These are phyloP conservation scores for Russula dissimulans DNA, from an alignment of 768 basidiomycete genomes.

Conservation along the genomic window DNA sequence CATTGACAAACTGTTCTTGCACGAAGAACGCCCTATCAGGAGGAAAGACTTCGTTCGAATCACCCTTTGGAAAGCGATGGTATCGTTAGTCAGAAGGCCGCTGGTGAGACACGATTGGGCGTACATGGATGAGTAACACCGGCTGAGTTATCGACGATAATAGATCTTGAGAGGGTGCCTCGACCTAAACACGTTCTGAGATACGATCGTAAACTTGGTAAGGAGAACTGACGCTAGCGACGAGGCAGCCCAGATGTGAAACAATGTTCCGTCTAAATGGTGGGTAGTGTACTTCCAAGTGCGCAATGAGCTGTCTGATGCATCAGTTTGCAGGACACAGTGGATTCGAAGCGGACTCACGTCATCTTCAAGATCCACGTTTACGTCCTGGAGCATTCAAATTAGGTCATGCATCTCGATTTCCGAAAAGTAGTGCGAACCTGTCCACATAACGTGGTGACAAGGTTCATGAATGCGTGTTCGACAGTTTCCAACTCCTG, in stretches of 20 bases:
- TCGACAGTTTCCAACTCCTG: slow-evolving; percentile 21
- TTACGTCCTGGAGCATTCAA: slow-evolving; percentile 6
- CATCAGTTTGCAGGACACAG: neutral
- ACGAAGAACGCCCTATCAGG: slow-evolving; percentile 4
- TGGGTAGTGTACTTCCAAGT: slow-evolving; percentile 20
- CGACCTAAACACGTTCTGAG: neutral
- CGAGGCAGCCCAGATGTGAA: slow-evolving; percentile 10
- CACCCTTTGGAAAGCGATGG: slow-evolving; percentile 8
- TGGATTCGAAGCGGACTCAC: neutral
- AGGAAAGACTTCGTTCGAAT: slow-evolving; percentile 11
- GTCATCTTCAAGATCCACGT: slow-evolving; percentile 16
- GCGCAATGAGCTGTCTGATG: slow-evolving; percentile 18
- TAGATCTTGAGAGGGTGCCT: neutral
- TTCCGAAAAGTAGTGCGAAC: slow-evolving; percentile 2
- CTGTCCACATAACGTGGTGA: slow-evolving; percentile 17
- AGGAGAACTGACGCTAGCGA: slow-evolving; percentile 4
- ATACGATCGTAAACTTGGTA: neutral
- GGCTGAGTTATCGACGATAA: slow-evolving; percentile 7
- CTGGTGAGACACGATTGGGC: neutral
- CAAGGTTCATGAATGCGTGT: slow-evolving; percentile 21
- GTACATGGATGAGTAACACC: slow-evolving; percentile 17
- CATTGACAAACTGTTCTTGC: slow-evolving; percentile 17
- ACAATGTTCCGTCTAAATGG: slow-evolving; percentile 18
- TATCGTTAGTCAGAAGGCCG: neutral
- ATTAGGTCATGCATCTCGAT: neutral